These are phyloP conservation scores for Aspergillus bridgeri DNA, from an alignment of 495 filamentous ascomycete species.

Conservation along the genomic window DNA sequence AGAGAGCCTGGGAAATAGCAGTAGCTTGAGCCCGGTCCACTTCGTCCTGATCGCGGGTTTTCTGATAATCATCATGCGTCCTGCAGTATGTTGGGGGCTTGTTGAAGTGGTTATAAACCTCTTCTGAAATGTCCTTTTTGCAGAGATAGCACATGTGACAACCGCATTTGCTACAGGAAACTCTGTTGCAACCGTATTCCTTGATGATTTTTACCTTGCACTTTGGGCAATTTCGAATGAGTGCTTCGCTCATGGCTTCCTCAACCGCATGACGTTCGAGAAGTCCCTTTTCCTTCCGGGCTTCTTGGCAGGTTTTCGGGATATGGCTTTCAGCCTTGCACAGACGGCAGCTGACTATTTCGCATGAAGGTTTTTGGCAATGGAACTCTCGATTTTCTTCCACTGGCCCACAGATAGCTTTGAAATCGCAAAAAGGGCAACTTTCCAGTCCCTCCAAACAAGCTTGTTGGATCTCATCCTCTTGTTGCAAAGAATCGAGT, in stretches of 20 bases:
- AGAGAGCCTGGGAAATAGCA: slow-evolving; percentile 38
- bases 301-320: slow-evolving; percentile 69
- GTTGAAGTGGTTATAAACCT: slow-evolving; percentile 26
- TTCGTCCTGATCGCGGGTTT: slow-evolving; percentile 61
- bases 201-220: slow-evolving; percentile 69
- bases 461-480: slow-evolving; percentile 61
- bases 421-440: slow-evolving; percentile 84
- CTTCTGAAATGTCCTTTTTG: slow-evolving; percentile 40
- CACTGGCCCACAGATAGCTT: slow-evolving; percentile 63
- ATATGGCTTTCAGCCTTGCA: slow-evolving; percentile 73
- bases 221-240: slow-evolving; percentile 60
- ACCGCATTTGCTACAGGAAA: slow-evolving; percentile 61
- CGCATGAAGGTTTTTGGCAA: slow-evolving; percentile 65
- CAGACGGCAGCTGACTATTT: slow-evolving; percentile 64
- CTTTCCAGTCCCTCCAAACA: slow-evolving; percentile 61
- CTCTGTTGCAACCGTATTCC: slow-evolving; percentile 80
- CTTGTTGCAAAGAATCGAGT: slow-evolving; percentile 66
- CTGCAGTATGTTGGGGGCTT: slow-evolving; percentile 54
- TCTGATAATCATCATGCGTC: slow-evolving; percentile 55
- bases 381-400: slow-evolving; percentile 72
- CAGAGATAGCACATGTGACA: slow-evolving; percentile 70
- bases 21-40: slow-evolving; percentile 61
- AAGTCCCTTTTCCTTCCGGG: slow-evolving; percentile 54
- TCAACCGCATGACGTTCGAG: slow-evolving; percentile 66
- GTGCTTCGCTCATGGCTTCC: slow-evolving; percentile 77